Evolutionary conservation across 2,329 filamentous ascomycete genomes (phyloP), one percentile per base, ranked within the genome.

Genomic region (Microcyclospora tardicrescens): DNA sequence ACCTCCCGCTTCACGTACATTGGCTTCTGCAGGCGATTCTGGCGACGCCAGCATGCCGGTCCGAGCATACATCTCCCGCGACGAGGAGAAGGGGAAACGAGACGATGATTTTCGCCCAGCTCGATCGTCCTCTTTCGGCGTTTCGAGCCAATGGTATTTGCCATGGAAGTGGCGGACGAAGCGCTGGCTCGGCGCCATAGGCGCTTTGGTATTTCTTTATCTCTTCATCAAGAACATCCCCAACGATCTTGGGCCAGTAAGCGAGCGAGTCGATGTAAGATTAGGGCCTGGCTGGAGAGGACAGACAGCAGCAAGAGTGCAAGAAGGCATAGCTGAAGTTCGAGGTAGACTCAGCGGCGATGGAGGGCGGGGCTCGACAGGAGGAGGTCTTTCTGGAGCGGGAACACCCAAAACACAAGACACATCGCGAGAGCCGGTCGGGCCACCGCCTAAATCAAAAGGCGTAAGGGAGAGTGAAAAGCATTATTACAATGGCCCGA

Each of bases 161-260:
- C 57, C 27, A 5, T 39, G 16, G 44, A 48, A 13, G 6, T 54
- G 13, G 47, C 71, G 34, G 63, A 24, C 19, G 19, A 32, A 32
- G 30, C 12, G 30, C 12, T n/a, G 30, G 30, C 14, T 32, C 12
- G 12, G 12, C 30, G 30, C 30, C 4, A 32, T 32, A 32, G 12
- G 4, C 5, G 30, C 30, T n/a, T 59, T 69, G 34, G 53, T 71
- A 28, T 54, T 71, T 19, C 43, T 84, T 15, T 81, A 80, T 55
- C 61, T 83, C 44, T 74, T 84, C 52, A 60, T 80, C 52, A 71
- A 72, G 48, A 73, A 79, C 54, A 72, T 82, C 39, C 77, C 78
- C 8, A 67, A 61, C 10, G 67, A 69, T 44, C 49, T 71, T 5
- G 44, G 54, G 6, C 36, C 53, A 46, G 19, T 24, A 24, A 24